Base-by-base conservation (phyloP, 768 basidiomycete species). In the Panaeolus papilionaceus region DNA sequence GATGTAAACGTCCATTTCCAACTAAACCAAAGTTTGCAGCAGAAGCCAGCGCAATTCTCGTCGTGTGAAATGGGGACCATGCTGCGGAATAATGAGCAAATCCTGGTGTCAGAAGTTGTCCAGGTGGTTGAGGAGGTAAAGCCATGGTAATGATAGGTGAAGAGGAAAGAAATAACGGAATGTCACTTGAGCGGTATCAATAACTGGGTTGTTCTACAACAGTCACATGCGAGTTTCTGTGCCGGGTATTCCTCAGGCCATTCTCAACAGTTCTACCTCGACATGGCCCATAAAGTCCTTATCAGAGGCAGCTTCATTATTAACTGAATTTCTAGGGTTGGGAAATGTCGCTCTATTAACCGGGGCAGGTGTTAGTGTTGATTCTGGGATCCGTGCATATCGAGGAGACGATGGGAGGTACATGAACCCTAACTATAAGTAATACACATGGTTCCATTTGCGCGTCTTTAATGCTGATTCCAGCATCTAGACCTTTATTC, bases 351-450 rank as follows among this genome's bases (percentile, higher is more conserved):
- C 90, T 0, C 80, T 95, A 16, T 76, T 98, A 65, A 96, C 95
- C 0, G 96, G 96, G 2, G 97, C 97, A 0, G 97, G 97, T 7
- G 93, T 98, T 70, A 94, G 92, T 76, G 96, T 98, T 37, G 97
- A 98, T 77, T 94, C 92, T 33, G 97, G 97, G 54, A 97, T 99
- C 68, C 84, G 94, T 71, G 95, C 96, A n/a, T 98, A 98, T 78
- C 83, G 96, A 66, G 96, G 96, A 44, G 76, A 83, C 68, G 93
- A 96, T 74, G 96, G 96, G 16, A 82, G 90, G 70, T 95, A 95
- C 78, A 88, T 93, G 88, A 93, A 95, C 73, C 93, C 92, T n/a
- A 91, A 94, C 77, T 94, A 93, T 82, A 91, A 89, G 92, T 93
- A 73, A 71, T 33, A 33, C 33, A 33, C 33, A 86, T 76, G 23